Percentiles rank a stretch among this genome's conserved stretches.
These are phyloP conservation scores for Aspergillus sp. DNA, from an alignment of 2,329 filamentous ascomycete species.

Conservation along the genomic window DNA sequence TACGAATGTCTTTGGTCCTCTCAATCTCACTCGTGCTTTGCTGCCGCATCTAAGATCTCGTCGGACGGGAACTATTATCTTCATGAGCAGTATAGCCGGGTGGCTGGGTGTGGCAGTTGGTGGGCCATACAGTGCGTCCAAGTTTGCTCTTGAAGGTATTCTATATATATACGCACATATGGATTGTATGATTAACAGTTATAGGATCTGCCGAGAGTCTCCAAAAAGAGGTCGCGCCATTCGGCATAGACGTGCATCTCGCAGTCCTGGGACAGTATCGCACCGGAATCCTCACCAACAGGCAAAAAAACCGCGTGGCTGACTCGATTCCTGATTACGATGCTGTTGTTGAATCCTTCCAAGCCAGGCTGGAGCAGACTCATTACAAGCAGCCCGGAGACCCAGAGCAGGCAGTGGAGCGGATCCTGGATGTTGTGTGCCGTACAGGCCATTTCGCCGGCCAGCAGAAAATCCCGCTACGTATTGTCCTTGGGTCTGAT, in stretches of 20 bases:
- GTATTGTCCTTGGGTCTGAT: constrained; percentile 8
- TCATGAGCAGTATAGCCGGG: constrained; percentile 41
- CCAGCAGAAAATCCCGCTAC: constrained; percentile 3
- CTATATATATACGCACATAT: constrained; percentile 39
- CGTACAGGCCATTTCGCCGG: constrained; percentile 4
- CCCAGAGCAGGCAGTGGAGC: constrained; percentile 4
- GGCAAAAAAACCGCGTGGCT: background rate
- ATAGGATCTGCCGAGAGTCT: constrained; percentile 43
- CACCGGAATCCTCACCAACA: constrained; percentile 42
- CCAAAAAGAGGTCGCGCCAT: constrained; percentile 41
- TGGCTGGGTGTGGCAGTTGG: constrained; percentile 1
- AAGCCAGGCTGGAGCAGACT: background rate
- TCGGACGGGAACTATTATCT: constrained; percentile 33
- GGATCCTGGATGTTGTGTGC: constrained; percentile 8
- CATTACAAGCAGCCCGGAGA: constrained; percentile 10
- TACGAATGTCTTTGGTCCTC: constrained; percentile 23
- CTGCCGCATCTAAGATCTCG: constrained; percentile 33
- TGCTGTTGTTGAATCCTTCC: constrained; percentile 1
- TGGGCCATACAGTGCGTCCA: constrained; percentile 1
- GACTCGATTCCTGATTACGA: constrained; percentile 6
- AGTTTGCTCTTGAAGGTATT: constrained; percentile 9
- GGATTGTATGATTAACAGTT: constrained; percentile 29
- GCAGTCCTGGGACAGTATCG: constrained; percentile 54
- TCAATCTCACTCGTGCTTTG: constrained; percentile 34
- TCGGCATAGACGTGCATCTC: constrained; percentile 34